Evolutionary conservation across 768 basidiomycete species (phyloP), one percentile per base, ranked within the genome.

Genomic region (Tubosaeta sp.): DNA sequence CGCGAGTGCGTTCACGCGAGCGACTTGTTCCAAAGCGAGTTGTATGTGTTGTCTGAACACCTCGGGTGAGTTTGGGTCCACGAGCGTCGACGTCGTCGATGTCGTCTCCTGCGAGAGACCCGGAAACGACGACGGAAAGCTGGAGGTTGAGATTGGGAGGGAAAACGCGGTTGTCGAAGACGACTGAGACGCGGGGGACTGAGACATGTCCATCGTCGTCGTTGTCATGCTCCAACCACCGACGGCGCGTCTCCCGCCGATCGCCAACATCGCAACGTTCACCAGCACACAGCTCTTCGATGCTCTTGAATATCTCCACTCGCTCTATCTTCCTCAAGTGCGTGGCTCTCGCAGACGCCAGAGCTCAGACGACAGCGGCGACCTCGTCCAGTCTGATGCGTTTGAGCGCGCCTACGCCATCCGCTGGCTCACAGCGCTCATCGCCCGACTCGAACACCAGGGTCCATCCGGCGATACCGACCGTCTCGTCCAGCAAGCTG

Each of bases 391-490:
- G 42, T 66, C 69, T 0, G 89, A 93, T 62, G 50, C 72, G 1
- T 92, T 86, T 64, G 91, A 94, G 67, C 78, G 85, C 9, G 65
- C 78, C 1, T 83, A 84, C 48, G 76, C 84, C 0, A 76, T 90
- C 4, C 79, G 77, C 52, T 95, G 91, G 91, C 74, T 93, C 13
- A 87, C 81, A 5, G 72, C 78, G 3, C 75, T 93, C 45, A 70
- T 92, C 27, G 67, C 74, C 6, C 72, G 72, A 48, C 63, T 71
- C 43, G 64, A 69, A 14, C 33, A 14, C 14, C 27, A 19, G 29
- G 4, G 22, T 22, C 22, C 22, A 22, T 22, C 31, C 43, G 19
- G 35, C 7, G 33, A 51, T 22, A 46, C 57, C 22, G 79, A 82
- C 14, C 43, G 41, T 1, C 62, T 87, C 37, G 52, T 85, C 5